Base-by-base conservation (phyloP, 768 basidiomycete species). In the Serendipita indica region DNA sequence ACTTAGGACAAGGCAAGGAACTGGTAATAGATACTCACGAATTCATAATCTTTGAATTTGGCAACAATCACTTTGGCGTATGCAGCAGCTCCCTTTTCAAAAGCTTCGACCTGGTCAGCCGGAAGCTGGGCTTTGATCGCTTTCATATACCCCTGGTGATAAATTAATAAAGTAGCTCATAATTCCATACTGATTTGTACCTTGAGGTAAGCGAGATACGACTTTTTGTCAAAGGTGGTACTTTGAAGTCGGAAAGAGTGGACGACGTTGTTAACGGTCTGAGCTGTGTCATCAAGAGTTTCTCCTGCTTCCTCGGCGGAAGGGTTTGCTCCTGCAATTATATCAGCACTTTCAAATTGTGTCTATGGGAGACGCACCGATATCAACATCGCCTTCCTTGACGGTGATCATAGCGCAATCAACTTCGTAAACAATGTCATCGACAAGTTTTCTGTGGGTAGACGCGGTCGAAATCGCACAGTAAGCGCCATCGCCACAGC, bases 11-110 rank as follows among this genome's bases (percentile, higher is more conserved):
- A 32, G n/a, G 10, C 14, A 10, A n/a, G 10, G 28, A 20, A 12
- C n/a, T 28, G 1, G 39, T 10, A 16, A n/a, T 18, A 34, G 39
- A 57, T 3, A 71, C 85, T 63, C 61, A 89, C 86, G 71, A 97
- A 96, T 73, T 97, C 91, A 68, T 78, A 96, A 70, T 98, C 84
- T 66, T 91, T 89, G 78, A 99, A 87, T 69, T 88, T 88, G 59
- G 73, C 79, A 25, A 96, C 71, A 61, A 99, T 75, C 71, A 92
- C 96, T 78, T 97, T 97, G 58, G 82, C 90, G 66, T 78, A 89
- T 2, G 72, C 72, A 54, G 70, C 63, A 12, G 94, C 96, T 20
- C 77, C 81, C 69, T 84, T 83, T 74, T 98, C 89, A 69, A 99
- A 99, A 0, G 69, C 77, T 1, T 72, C 70, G 28, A 92, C 83